phyloP scores from a whole-genome alignment of 345 rosid species.

The Gossypium herbaceum region DNA sequence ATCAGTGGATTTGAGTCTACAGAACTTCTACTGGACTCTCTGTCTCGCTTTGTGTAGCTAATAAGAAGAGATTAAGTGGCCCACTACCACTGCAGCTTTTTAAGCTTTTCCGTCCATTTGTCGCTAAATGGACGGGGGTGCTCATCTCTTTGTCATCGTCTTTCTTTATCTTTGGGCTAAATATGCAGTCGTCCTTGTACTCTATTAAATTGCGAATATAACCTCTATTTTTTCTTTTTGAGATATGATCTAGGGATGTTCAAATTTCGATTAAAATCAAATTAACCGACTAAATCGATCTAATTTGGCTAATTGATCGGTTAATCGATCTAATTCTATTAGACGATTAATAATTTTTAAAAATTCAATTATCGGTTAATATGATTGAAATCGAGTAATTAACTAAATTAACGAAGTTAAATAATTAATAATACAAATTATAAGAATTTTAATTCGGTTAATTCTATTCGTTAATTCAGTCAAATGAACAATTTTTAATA shows the following conservation, averaged over 20 bases:
- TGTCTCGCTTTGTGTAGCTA: not conserved
- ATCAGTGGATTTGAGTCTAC: not conserved
- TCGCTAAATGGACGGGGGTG: not conserved
- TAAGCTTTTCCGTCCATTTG: not conserved
- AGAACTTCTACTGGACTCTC: not conserved
- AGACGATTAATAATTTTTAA: no score
- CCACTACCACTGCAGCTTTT: not conserved
- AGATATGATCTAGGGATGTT: accelerated
- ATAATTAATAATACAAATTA: no score
- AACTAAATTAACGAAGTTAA: no score
- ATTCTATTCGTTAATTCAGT: no score
- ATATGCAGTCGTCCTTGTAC: not conserved
- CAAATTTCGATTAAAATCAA: no score
- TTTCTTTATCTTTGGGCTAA: not conserved
- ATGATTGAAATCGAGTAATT: no score
- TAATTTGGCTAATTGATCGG: no score
- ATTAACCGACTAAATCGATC: accelerated
- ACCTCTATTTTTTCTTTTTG: no score
- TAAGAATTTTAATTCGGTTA: no score
- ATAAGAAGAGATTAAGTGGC: not conserved
- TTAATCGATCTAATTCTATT: no score
- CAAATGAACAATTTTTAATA: no score
- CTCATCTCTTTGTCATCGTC: not conserved
- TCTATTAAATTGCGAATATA: not conserved
- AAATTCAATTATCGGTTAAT: no score